Base-by-base conservation (phyloP, 257 asterid genomes). In the Fraxinus excelsior region DNA sequence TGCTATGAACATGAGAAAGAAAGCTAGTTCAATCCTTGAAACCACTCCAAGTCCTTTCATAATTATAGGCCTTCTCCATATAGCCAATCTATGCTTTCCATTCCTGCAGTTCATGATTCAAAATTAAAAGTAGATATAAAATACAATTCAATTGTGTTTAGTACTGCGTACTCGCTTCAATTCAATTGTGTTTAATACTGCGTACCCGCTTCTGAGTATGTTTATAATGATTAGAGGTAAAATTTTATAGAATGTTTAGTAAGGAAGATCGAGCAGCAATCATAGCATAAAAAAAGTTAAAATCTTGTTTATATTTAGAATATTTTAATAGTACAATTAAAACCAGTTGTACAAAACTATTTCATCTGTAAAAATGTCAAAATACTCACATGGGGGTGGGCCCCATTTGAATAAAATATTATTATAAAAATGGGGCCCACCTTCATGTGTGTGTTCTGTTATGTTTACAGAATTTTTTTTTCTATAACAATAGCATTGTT, bases 41-140 rank as follows among this genome's bases (percentile, higher is more conserved):
- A 93, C 96, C 2, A 95, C 87, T 40, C 99, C 98, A 0, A 92
- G 86, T 38, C 97, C 97, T 83, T 84, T 88, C 19, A 91, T 77
- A 44, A 90, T 84, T 81, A 89, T 21, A 9, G 98, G 94, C 86
- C 96, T 88, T 77, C 78, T 89, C 99, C 97, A 95, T 72, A 26
- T 35, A 1, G 64, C 81, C 78, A 83, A 40, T n/a, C 86, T 37
- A 28, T 69, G 73, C 35, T 80, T 82, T 21, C 58, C 82, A 7
- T 69, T 74, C 46, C 96, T 86, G 88, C 18, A 60, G n/a, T 53
- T 53, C 1, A 23, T 21, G 9, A 60, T 21, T 21, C 16, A 60
- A 60, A 60, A 21, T 21, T 60, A 23, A 8, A 60, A 60, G 9
- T 53, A 51, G 12, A n/a, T 23, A 58, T 58, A 44, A 18, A 3